Evolutionary conservation across 2,329 filamentous ascomycete species (phyloP).

Genomic region (Fusarium anthophilum): DNA sequence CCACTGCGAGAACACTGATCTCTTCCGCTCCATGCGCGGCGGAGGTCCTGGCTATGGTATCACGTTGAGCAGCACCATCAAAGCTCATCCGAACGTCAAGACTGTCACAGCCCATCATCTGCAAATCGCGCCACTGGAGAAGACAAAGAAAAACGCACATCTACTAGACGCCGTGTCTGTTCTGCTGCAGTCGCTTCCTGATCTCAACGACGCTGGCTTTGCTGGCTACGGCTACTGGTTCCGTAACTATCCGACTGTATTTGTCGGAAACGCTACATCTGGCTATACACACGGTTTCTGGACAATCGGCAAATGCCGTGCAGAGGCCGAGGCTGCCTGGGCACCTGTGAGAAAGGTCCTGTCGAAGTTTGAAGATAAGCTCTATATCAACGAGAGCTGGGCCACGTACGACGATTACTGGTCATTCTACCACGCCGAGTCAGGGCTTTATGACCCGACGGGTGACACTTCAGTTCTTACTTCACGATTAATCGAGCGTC

Average conservation of each 20-base stretch:
- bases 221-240: conserved; percentile 30
- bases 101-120: conserved; percentile 15
- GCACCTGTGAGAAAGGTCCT: conserved; percentile 3
- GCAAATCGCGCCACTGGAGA: conserved; percentile 2
- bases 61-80: conserved; percentile 24
- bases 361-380: conserved; percentile 12
- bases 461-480: conserved; percentile 18
- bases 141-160: conserved; percentile 16
- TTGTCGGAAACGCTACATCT: conserved; percentile 25
- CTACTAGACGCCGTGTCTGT: conserved; percentile 9
- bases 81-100: conserved; percentile 19
- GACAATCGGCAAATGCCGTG: neutral
- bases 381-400: conserved; percentile 27
- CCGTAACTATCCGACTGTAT: conserved; percentile 8
- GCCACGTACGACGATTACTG: conserved; percentile 22
- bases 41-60: conserved; percentile 25
- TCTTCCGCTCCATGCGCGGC: conserved; percentile 23
- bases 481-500: conserved; percentile 9
- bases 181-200: conserved; percentile 7
- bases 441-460: conserved; percentile 3
- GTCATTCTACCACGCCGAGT: conserved; percentile 22
- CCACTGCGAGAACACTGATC: conserved; percentile 21
- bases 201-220: conserved; percentile 30
- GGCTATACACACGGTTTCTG: conserved; percentile 23
- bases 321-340: conserved; percentile 16